Conservation (phyloP, 169 alveolate genomes). For the Plasmodium billcollinsi region DNA sequence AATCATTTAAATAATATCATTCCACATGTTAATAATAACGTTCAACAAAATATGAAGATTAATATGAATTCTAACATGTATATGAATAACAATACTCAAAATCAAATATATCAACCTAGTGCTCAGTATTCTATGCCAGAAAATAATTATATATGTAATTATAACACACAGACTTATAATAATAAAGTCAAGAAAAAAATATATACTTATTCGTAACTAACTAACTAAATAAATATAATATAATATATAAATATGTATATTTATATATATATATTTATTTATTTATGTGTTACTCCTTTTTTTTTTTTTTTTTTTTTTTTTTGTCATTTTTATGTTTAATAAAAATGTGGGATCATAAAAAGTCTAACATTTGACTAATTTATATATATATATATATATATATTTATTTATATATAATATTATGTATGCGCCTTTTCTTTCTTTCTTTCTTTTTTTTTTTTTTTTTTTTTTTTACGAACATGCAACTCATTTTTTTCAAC, state of each 20-base stretch:
- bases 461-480: background rate
- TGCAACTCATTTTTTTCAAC: background rate
- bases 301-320: conserved; percentile 12
- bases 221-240: no score
- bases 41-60: conserved; percentile 31
- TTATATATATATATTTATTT: background rate
- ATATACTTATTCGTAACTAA: background rate
- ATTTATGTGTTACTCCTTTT: background rate
- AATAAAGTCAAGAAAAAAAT: conserved; percentile 43
- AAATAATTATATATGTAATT: conserved; percentile 42
- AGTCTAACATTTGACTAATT: background rate
- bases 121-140: conserved; percentile 25
- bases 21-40: conserved; percentile 16
- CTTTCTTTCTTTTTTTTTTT: background rate
- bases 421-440: background rate
- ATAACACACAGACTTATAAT: conserved; percentile 29
- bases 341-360: no score
- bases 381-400: background rate
- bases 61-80: conserved; percentile 28
- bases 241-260: background rate
- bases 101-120: background rate
- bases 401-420: background rate
- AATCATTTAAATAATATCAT: conserved; percentile 35
- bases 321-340: no score
- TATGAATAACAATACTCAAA: conserved; percentile 31